phyloP scores from a whole-genome alignment of 768 basidiomycete genomes.

The Podaxis sp. region DNA sequence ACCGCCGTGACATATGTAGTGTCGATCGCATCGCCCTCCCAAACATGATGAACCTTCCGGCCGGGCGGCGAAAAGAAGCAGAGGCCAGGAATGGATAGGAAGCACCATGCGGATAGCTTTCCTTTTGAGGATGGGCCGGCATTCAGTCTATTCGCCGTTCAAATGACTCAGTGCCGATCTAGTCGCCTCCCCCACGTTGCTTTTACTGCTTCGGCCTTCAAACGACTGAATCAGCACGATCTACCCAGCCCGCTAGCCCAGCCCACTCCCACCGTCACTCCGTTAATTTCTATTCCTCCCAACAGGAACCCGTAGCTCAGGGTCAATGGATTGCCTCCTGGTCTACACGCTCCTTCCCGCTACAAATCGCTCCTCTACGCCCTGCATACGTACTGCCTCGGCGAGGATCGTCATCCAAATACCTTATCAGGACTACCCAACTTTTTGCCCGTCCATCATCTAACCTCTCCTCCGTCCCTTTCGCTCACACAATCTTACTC shows the following conservation, averaged over 20 bases:
- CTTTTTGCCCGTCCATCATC: constrained; percentile 3
- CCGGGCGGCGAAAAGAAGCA: constrained; percentile 5
- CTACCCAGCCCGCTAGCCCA: background rate
- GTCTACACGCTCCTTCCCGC: background rate
- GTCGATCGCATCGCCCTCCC: constrained; percentile 11
- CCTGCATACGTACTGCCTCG: background rate
- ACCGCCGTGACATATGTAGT: background rate
- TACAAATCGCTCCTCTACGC: background rate
- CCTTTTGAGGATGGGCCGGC: constrained; percentile 11
- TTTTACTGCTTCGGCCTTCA: constrained; percentile 15
- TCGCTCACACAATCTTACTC: constrained; percentile 5
- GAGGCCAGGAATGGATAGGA: constrained; percentile 13
- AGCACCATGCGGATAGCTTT: background rate
- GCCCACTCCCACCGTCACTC: background rate
- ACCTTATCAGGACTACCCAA: constrained; percentile 8
- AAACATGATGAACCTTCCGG: constrained; percentile 1
- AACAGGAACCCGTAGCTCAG: background rate
- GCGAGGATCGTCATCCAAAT: constrained; percentile 7
- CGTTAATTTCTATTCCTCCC: background rate
- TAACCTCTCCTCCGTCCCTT: constrained; percentile 4
- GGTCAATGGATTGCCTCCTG: constrained; percentile 3
- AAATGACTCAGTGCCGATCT: constrained; percentile 21
- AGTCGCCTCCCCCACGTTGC: constrained; percentile 15
- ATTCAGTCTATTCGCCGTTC: constrained; percentile 3
- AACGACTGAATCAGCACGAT: constrained; percentile 12